Conservation (phyloP, 2,329 filamentous ascomycete genomes). For the Alternaria sp. region DNA sequence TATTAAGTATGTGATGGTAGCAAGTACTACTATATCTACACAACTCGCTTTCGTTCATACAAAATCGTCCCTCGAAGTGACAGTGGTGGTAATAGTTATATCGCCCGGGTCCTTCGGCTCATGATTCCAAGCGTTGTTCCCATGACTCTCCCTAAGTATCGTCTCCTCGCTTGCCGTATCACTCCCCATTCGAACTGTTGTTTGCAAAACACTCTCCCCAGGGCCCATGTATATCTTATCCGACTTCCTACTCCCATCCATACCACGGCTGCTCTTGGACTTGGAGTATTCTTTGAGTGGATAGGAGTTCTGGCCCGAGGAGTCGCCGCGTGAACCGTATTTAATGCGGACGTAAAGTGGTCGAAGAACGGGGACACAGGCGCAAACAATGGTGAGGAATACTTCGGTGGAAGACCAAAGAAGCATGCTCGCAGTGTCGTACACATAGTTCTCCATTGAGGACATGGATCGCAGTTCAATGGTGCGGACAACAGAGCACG, state of each 20-base stretch:
- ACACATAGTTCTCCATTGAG: slow-evolving; percentile 38
- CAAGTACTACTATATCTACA: neutral
- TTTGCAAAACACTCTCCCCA: slow-evolving; percentile 22
- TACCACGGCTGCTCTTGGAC: slow-evolving; percentile 18
- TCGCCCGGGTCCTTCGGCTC: slow-evolving; percentile 15
- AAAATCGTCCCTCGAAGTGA: slow-evolving; percentile 10
- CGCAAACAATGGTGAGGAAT: slow-evolving; percentile 58
- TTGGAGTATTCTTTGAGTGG: slow-evolving; percentile 28
- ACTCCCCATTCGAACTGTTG: slow-evolving; percentile 26
- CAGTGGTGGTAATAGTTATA: slow-evolving; percentile 17
- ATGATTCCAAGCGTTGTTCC: slow-evolving; percentile 1
- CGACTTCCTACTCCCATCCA: slow-evolving; percentile 1
- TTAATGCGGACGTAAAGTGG: slow-evolving; percentile 50
- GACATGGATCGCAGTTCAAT: slow-evolving; percentile 36
- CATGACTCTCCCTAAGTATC: slow-evolving; percentile 26
- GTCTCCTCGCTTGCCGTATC: slow-evolving; percentile 38
- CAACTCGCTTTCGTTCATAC: neutral
- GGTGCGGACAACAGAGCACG: slow-evolving; percentile 41
- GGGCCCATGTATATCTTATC: slow-evolving; percentile 28
- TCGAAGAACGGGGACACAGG: slow-evolving; percentile 57
- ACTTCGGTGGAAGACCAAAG: slow-evolving; percentile 48
- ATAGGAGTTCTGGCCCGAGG: slow-evolving; percentile 23
- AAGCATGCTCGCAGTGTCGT: slow-evolving; percentile 40
- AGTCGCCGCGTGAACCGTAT: slow-evolving; percentile 29
- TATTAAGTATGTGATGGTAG: neutral